Evolutionary conservation across 768 basidiomycete species (phyloP), one percentile per base, ranked within the genome.

Genomic region (Lactifluus subvellereus): DNA sequence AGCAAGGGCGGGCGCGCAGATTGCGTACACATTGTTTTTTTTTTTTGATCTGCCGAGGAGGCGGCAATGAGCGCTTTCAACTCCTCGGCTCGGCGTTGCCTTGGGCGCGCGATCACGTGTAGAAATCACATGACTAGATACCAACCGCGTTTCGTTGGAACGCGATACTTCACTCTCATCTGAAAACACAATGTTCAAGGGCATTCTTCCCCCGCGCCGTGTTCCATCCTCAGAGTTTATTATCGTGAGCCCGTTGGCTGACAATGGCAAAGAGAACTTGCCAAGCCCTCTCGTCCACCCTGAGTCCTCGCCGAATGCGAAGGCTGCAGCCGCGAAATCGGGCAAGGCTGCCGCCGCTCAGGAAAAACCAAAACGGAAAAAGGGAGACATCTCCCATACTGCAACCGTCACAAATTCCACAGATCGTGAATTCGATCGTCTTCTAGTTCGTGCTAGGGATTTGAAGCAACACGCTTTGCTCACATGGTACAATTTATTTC

Each of bases 351-450:
- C 79, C 67, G 79, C 76, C 55, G 69, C 72, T 37, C 77, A 78
- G 6, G 73, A 74, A 65, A 74, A 73, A 61, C 64, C 77, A 40
- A 86, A 83, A 62, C 72, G 62, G 9, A 75, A 74, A 63, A 77
- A 78, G 57, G 75, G 51, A 4, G 60, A 61, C 2, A 14, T 40
- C 14, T 1, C 47, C 33, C 47, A 75, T 45, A 69, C 75, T 5
- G 51, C 65, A 3, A 69, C 75, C 45, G 75, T 77, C 42, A 71
- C 72, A 3, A 71, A 71, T 18, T 75, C 80, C 43, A 86, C 84
- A 69, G 80, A 85, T 67, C 77, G 82, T 61, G 93, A 86, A 0
- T 96, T 96, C 65, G 90, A 92, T 71, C 84, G 81, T 69, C 79
- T 96, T 58, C 75, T 96, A 71, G 93, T 92, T 71, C 72, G 87